These are phyloP conservation scores for Borovskyia barvae DNA, from an alignment of 208 protist species.

Conservation along the genomic window DNA sequence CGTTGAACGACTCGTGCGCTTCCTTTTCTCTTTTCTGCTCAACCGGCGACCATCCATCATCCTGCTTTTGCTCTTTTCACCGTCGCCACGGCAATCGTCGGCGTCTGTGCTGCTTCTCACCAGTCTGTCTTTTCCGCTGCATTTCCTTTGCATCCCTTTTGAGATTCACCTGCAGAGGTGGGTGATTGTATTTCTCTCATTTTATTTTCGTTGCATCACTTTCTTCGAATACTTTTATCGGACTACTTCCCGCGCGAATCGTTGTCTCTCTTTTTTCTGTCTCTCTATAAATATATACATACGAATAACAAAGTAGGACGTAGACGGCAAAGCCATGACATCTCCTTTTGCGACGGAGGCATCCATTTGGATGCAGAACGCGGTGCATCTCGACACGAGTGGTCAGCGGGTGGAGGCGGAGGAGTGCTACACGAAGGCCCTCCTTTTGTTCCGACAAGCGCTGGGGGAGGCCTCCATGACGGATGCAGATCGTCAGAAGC, in stretches of 20 bases:
- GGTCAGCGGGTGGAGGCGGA: constrained; percentile 61
- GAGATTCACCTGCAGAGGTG: too few relatives aligned
- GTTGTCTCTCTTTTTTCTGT: too few relatives aligned
- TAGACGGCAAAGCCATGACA: constrained; percentile 1
- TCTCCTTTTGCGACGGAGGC: constrained; percentile 16
- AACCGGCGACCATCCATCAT: neutral
- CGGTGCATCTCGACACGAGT: constrained; percentile 41
- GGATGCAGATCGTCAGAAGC: constrained; percentile 27
- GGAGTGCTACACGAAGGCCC: constrained; percentile 64
- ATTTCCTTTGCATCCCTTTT: constrained; percentile 5
- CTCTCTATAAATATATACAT: neutral
- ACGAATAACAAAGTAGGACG: neutral
- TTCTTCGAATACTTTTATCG: too few relatives aligned
- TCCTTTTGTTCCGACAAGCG: constrained; percentile 37
- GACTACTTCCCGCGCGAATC: too few relatives aligned
- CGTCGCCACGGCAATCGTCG: neutral
- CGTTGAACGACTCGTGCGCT: neutral
- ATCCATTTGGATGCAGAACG: constrained; percentile 48
- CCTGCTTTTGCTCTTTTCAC: constrained; percentile 14
- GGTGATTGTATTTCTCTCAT: too few relatives aligned
- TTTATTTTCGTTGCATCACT: too few relatives aligned
- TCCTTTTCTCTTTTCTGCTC: neutral
- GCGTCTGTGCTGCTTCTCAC: neutral
- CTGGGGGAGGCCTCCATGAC: constrained; percentile 31
- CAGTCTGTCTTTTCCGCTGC: constrained; percentile 1